Evolutionary conservation across 331 rosid species (phyloP), one percentile per base, ranked within the genome.

Genomic region (Telfairia occidentalis): DNA sequence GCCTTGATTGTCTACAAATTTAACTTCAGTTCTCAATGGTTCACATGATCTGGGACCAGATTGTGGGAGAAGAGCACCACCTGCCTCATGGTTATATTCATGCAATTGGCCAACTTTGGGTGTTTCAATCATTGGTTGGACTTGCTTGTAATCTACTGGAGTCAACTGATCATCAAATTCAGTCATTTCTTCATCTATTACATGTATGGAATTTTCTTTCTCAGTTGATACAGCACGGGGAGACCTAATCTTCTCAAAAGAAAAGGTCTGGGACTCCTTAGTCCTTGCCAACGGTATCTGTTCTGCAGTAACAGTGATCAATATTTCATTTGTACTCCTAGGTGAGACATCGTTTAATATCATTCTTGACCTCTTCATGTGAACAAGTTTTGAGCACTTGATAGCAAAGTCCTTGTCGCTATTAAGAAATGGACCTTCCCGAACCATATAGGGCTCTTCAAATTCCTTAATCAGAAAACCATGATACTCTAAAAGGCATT

Each of bases 371-470:
- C 85, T 88, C 88, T 91, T 95, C 74, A 74, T 83, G 75, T 76
- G 84, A 49, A 91, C 99, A 40, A 95, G 97, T 77, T 84, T 82
- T 48, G 99, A 90, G 81, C 96, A 71, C 87, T 88, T 92, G n/a
- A 90, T 92, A 87, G 96, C 88, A 83, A 84, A 88, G 80, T 90
- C 99, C 77, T 76, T 85, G 83, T 84, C 89, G 35, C 70, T 82
- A 77, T 89, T 90, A 67, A 88, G 83, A 90, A 95, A 92, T 65
- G 83, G 89, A 37, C 98, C 97, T 63, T 89, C 99, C 83, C 88
- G 92, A 81, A 95, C 96, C 87, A 86, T 85, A 79, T 88, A 91
- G 49, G 96, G 89, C 79, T 92, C 99, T 61, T 82, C 90, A 86
- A 84, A 91, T 57, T 71, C 77, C 86, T 90, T 95, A 54, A 87